A percentile compares a stretch with the other conserved stretches of the same genome.
phyloP scores from a whole-genome alignment of 768 basidiomycete species.

The Rubroboletus pulcherrimus region DNA sequence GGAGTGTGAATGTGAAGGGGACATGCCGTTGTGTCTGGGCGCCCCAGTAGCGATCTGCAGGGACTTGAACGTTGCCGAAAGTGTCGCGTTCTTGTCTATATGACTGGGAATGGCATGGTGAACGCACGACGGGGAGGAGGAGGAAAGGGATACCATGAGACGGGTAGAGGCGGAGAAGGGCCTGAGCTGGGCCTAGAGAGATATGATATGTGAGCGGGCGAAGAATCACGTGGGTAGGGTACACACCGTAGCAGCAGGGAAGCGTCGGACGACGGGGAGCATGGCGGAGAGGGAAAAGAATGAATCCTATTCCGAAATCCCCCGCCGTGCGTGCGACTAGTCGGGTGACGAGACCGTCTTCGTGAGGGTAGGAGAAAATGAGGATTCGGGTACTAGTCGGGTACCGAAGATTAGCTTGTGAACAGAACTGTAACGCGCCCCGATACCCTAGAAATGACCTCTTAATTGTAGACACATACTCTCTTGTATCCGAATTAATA shows the following conservation, averaged over 20 bases:
- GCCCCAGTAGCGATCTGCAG: slow-evolving; percentile 90
- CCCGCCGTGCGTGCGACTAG: background rate
- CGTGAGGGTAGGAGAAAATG: background rate
- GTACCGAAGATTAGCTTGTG: too few relatives aligned
- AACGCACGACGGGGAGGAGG: background rate
- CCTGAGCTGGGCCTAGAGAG: background rate
- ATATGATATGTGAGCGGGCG: background rate
- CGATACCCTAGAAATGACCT: too few relatives aligned
- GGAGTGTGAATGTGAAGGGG: background rate
- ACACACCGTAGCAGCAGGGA: slow-evolving; percentile 3
- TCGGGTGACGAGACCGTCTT: too few relatives aligned
- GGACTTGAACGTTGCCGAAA: slow-evolving; percentile 91
- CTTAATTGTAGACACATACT: too few relatives aligned
- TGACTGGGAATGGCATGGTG: slow-evolving; percentile 37
- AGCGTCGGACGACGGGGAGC: slow-evolving; percentile 14
- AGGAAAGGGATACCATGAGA: slow-evolving; percentile 33
- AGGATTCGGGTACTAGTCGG: too few relatives aligned
- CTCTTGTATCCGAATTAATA: too few relatives aligned
- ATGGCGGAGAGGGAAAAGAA: slow-evolving; percentile 3
- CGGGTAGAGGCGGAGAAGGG: slow-evolving; percentile 31
- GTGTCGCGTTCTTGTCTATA: slow-evolving; percentile 88
- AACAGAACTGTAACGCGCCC: too few relatives aligned
- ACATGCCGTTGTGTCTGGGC: slow-evolving; percentile 92
- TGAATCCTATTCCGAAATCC: slow-evolving; percentile 7
- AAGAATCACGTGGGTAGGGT: slow-evolving; percentile 22